Evolutionary conservation across 1,284 basidiomycete species (phyloP), one percentile per base, ranked within the genome.

Genomic region (Pterula multifida): DNA sequence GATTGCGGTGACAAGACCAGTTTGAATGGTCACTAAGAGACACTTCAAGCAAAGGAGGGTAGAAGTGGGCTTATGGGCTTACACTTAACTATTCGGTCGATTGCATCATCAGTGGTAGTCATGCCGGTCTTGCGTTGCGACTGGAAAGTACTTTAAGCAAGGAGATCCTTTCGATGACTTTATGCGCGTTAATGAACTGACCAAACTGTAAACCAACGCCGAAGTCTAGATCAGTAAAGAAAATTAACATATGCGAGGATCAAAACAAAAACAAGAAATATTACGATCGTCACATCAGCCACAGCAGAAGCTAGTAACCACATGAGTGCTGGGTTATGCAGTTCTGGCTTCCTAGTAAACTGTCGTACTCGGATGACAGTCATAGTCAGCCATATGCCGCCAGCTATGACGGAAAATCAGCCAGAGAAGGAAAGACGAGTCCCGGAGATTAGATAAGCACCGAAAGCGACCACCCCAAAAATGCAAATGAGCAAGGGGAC

Each of bases 291-390:
- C 1, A 75, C 48, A 56, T 77, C 75, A 0, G 72, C 67, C 1
- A 64, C 59, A 11, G 67, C 69, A 1, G 73, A 69, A 1, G 70
- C 53, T 13, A 70, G 60, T 53, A 77, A 69, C 75, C 75, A 76
- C 3, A 72, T 57, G 3, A 75, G 63, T 0, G 72, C 71, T 1
- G 70, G 63, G 49, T 57, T 63, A 45, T 73, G 66, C 2, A 74
- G 59, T 54, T 70, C 62, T 19, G 67, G 67, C 54, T 73, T 72
- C 25, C 62, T 60, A 3, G 61, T 51, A 52, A 73, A 74, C 0
- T 67, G 53, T 47, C 65, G 65, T 32, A 73, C 49, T 19, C 61
- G 60, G 4, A 61, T 56, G 28, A 71, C 59, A 35, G 52, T 56
- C 32, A 63, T 52, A 0, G 66, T 65, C 1, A 72, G 73, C 64